A percentile compares a stretch with the other conserved stretches of the same genome.
Conservation (phyloP, 495 filamentous ascomycete genomes). For the Podospora anserina region DNA sequence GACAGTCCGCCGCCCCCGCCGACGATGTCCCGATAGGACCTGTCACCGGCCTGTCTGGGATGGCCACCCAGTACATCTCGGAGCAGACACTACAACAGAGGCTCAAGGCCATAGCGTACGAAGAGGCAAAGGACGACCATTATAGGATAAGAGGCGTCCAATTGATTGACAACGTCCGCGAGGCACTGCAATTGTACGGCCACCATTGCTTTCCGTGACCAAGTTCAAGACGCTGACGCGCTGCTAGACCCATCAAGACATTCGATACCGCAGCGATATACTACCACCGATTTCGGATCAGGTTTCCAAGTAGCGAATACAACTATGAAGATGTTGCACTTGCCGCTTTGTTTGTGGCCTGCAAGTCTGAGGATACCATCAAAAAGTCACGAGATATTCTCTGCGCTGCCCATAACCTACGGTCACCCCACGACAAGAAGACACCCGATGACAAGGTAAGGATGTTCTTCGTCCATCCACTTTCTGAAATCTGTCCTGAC, state of each 20-base stretch:
- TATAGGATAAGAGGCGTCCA: constrained; percentile 71
- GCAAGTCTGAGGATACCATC: constrained; percentile 95
- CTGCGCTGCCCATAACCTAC: constrained; percentile 84
- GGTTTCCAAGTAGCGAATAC: constrained; percentile 72
- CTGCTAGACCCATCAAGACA: constrained; percentile 67
- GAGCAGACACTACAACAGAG: constrained; percentile 40
- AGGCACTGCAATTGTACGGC: constrained; percentile 65
- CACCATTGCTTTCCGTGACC: constrained; percentile 9
- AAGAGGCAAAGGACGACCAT: constrained; percentile 57
- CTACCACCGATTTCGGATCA: constrained; percentile 84
- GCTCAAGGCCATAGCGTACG: constrained; percentile 37
- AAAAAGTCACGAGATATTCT: constrained; percentile 95
- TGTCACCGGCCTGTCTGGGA: constrained; percentile 38
- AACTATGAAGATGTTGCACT: constrained; percentile 71
- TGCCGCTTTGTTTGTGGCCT: constrained; percentile 83
- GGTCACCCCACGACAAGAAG: constrained; percentile 67
- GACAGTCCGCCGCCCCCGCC: constrained; percentile 7
- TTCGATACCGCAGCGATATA: constrained; percentile 81
- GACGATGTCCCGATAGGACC: constrained; percentile 33
- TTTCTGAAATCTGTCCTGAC: background rate
- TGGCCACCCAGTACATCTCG: constrained; percentile 40
- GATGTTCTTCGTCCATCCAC: background rate
- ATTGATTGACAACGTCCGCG: constrained; percentile 76
- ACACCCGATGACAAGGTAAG: constrained; percentile 78
- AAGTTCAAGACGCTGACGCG: background rate